phyloP scores from a whole-genome alignment of 306 rosid genomes.

The Biancaea sappan region DNA sequence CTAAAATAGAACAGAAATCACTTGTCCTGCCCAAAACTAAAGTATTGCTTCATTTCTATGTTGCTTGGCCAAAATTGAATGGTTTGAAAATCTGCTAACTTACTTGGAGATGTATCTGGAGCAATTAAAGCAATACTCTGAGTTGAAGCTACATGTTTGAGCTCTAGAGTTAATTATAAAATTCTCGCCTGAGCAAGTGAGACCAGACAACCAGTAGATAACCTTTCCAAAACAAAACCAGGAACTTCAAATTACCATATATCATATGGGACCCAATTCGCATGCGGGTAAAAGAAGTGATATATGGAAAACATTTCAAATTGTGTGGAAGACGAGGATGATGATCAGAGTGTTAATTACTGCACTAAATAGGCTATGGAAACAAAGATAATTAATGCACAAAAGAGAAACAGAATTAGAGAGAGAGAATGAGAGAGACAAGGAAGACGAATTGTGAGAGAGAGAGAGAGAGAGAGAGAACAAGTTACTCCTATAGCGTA shows the following conservation, averaged over 20 bases:
- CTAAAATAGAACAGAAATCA: background rate
- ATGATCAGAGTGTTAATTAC: no score
- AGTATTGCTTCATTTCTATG: background rate
- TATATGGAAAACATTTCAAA: no score
- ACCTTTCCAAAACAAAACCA: slow-evolving; percentile 51
- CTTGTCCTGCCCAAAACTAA: background rate
- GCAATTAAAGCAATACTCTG: slow-evolving; percentile 74
- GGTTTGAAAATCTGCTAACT: slow-evolving; percentile 17
- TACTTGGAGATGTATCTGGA: slow-evolving; percentile 97
- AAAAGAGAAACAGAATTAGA: no score
- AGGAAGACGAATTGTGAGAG: no score
- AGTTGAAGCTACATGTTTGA: slow-evolving; percentile 74
- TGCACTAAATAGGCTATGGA: no score
- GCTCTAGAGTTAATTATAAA: slow-evolving; percentile 80
- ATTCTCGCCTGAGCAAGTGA: slow-evolving; percentile 83
- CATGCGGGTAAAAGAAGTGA: background rate
- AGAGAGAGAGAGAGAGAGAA: no score
- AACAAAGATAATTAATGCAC: no score
- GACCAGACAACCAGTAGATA: slow-evolving; percentile 92
- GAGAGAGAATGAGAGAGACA: no score
- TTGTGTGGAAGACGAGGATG: no score
- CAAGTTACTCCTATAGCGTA: no score
- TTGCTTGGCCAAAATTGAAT: background rate
- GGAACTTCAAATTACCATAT: background rate
- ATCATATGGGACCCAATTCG: background rate